phyloP scores from a whole-genome alignment of 2,329 filamentous ascomycete genomes.

The Talaromyces verruculosus region DNA sequence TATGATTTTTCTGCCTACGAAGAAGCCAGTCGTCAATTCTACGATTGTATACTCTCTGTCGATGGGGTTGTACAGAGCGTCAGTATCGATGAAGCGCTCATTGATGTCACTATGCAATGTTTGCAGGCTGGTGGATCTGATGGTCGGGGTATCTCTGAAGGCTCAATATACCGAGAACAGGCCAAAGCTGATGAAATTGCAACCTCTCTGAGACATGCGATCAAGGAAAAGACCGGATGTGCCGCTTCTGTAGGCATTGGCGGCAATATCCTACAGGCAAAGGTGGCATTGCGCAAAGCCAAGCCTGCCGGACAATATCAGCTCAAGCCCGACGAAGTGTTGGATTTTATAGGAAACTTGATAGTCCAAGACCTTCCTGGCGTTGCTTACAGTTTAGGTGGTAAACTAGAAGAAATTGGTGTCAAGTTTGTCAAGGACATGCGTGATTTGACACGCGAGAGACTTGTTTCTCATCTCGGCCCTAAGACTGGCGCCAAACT shows the following conservation, averaged over 20 bases:
- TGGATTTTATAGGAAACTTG: slow-evolving; percentile 74
- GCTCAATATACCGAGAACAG: slow-evolving; percentile 74
- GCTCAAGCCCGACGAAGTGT: slow-evolving; percentile 74
- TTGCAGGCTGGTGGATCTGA: slow-evolving; percentile 65
- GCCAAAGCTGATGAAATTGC: slow-evolving; percentile 73
- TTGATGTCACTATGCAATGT: slow-evolving; percentile 76
- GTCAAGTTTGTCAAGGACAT: slow-evolving; percentile 82
- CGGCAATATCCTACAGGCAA: slow-evolving; percentile 84
- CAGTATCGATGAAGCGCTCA: slow-evolving; percentile 89
- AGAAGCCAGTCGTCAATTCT: slow-evolving; percentile 83
- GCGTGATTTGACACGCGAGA: slow-evolving; percentile 72
- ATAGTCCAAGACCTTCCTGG: slow-evolving; percentile 81
- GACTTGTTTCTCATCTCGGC: slow-evolving; percentile 69
- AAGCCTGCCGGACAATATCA: slow-evolving; percentile 94
- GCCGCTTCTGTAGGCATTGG: slow-evolving; percentile 92
- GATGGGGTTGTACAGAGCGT: slow-evolving; percentile 91
- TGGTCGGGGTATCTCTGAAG: slow-evolving; percentile 65
- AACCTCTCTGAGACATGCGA: slow-evolving; percentile 61
- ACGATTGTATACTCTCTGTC: slow-evolving; percentile 74
- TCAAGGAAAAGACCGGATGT: slow-evolving; percentile 76
- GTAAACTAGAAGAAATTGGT: slow-evolving; percentile 83
- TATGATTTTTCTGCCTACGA: slow-evolving; percentile 97
- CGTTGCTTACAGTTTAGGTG: slow-evolving; percentile 84
- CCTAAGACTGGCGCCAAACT: slow-evolving; percentile 91
- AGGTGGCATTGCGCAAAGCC: slow-evolving; percentile 83